Conservation (phyloP, 805 yeast genomes). For the Scheffersomyces coipomensis region DNA sequence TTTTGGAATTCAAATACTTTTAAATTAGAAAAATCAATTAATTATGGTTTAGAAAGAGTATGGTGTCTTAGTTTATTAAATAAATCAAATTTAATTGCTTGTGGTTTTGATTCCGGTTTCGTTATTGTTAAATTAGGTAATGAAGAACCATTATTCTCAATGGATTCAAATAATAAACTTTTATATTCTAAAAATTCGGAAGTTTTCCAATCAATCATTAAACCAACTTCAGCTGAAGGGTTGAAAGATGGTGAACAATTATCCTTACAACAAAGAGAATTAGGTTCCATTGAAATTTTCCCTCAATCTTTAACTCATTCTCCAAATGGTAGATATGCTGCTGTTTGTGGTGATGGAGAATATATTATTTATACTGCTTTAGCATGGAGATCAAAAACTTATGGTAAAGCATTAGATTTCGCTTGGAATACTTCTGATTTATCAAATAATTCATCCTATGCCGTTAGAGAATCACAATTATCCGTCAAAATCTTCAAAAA, state of each 20-base stretch:
- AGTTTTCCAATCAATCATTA: conserved; percentile 78
- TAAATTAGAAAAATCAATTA: conserved; percentile 87
- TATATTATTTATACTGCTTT: conserved; percentile 92
- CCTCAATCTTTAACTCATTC: conserved; percentile 88
- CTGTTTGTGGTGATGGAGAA: conserved; percentile 98
- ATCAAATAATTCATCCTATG: conserved; percentile 68
- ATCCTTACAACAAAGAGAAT: conserved; percentile 78
- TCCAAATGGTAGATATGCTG: conserved; percentile 95
- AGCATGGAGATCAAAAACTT: conserved; percentile 96
- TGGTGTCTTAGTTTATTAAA: conserved; percentile 89
- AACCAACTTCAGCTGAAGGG: conserved; percentile 58
- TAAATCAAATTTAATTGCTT: conserved; percentile 72
- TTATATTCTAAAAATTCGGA: conserved; percentile 91
- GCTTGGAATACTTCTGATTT: conserved; percentile 86
- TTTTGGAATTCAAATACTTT: conserved; percentile 95
- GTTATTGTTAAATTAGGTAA: conserved; percentile 87
- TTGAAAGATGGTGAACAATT: conserved; percentile 79
- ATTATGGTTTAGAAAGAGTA: conserved; percentile 90
- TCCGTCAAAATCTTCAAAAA: conserved; percentile 74
- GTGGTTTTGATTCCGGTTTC: conserved; percentile 94
- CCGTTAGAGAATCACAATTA: conserved; percentile 69
- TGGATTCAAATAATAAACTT: conserved; percentile 91
- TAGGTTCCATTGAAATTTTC: conserved; percentile 92
- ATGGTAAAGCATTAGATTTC: conserved; percentile 86
- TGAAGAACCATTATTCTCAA: conserved; percentile 89